These are phyloP conservation scores for Claviceps quebecensis DNA, from an alignment of 2,329 filamentous ascomycete genomes.

Conservation along the genomic window DNA sequence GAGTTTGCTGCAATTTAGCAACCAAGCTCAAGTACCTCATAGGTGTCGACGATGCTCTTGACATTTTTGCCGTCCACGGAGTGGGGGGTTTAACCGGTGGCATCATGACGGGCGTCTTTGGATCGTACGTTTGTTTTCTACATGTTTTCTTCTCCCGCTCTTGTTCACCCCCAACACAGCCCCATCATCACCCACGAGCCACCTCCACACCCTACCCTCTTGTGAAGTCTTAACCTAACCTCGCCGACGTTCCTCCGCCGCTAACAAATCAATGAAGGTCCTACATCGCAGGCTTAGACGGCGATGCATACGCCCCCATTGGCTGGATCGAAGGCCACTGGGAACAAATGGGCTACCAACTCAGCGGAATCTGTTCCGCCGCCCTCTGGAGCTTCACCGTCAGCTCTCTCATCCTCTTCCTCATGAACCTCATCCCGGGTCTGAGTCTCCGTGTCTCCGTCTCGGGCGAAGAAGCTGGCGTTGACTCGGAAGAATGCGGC, in stretches of 20 bases:
- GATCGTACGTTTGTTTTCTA: conserved; percentile 30
- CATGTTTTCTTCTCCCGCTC: neutral
- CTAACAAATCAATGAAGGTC: conserved; percentile 17
- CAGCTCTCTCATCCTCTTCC: conserved; percentile 54
- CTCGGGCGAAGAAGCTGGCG: conserved; percentile 54
- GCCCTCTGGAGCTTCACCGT: conserved; percentile 54
- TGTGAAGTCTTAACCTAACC: too few species aligned
- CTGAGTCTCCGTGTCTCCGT: conserved; percentile 52
- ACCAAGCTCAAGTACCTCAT: conserved; percentile 69
- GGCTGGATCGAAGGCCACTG: conserved; percentile 62
- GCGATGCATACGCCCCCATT: conserved; percentile 41
- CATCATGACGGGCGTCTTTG: conserved; percentile 64
- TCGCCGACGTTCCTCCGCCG: neutral
- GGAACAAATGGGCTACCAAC: conserved; percentile 56
- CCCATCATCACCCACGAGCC: neutral
- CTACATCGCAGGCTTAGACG: conserved; percentile 62
- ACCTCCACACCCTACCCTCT: too few species aligned
- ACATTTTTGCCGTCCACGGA: conserved; percentile 83
- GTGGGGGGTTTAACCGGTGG: conserved; percentile 73
- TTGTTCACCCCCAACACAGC: neutral
- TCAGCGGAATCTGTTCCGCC: conserved; percentile 51
- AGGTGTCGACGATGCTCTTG: conserved; percentile 73
- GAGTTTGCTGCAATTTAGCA: conserved; percentile 64
- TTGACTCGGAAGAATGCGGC: conserved; percentile 64
- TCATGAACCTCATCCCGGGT: conserved; percentile 57